A percentile compares a stretch with the other conserved stretches of the same genome.
Conservation (phyloP, 2,329 filamentous ascomycete species). For the Pseudogymnoascus sp. region DNA sequence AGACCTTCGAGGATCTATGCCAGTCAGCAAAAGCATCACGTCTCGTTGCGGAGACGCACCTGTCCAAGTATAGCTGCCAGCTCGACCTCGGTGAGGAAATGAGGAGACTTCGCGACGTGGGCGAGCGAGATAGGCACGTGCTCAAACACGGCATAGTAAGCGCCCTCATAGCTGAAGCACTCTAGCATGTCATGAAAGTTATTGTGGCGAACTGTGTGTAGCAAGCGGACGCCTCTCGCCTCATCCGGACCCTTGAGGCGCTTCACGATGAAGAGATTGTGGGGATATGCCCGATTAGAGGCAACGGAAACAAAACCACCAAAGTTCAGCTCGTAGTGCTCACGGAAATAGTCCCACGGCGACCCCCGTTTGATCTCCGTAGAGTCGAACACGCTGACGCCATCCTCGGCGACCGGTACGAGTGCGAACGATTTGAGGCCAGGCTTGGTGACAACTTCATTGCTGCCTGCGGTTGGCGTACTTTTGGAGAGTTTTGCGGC, state of each 20-base stretch:
- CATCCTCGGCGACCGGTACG: background rate
- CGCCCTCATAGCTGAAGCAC: background rate
- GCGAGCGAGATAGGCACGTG: background rate
- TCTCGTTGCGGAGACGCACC: background rate
- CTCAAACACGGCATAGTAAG: background rate
- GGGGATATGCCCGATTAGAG: background rate
- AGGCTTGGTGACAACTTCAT: background rate
- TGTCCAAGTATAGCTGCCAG: conserved; percentile 1
- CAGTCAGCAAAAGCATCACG: background rate
- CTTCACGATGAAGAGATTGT: background rate
- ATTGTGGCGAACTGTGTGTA: background rate
- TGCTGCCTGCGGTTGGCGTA: background rate
- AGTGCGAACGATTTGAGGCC: background rate
- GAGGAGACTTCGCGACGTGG: background rate
- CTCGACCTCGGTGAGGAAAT: background rate
- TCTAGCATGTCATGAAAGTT: background rate
- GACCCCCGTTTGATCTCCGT: background rate
- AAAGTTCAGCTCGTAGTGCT: background rate
- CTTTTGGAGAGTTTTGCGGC: background rate
- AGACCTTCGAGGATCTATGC: background rate
- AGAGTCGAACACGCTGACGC: background rate
- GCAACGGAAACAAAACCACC: background rate
- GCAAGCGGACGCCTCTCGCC: background rate
- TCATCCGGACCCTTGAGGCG: background rate
- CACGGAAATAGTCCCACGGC: background rate